These are phyloP conservation scores for Thermochaetoides thermophila DNA, from an alignment of 495 filamentous ascomycete genomes.

Conservation along the genomic window DNA sequence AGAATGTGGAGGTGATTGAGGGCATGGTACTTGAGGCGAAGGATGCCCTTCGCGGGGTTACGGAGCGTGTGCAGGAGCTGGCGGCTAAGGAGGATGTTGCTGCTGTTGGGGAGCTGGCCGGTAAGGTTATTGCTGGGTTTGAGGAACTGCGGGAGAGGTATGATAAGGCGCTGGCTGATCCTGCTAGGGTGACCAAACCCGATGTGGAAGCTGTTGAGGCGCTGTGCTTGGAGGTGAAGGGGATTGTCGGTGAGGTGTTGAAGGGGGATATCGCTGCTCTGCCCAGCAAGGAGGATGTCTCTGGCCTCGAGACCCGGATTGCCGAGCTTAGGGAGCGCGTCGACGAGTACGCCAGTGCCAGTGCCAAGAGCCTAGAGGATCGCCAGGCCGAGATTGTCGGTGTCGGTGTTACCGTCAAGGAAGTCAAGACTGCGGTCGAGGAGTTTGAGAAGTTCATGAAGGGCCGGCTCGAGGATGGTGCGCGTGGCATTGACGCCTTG, in stretches of 20 bases:
- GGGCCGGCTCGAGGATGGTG: constrained; percentile 36
- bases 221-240: constrained; percentile 66
- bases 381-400: constrained; percentile 41
- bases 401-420: constrained; percentile 33
- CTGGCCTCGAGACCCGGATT: constrained; percentile 40
- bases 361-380: constrained; percentile 66
- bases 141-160: constrained; percentile 62
- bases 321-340: constrained; percentile 56
- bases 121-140: constrained; percentile 55
- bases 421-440: constrained; percentile 36
- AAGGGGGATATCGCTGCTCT: constrained; percentile 50
- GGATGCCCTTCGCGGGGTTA: constrained; percentile 46
- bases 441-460: constrained; percentile 34
- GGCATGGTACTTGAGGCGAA: constrained; percentile 51
- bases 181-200: constrained; percentile 56
- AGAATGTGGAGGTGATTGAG: constrained; percentile 60
- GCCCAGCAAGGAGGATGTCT: constrained; percentile 46
- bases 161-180: constrained; percentile 44
- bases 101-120: constrained; percentile 58
- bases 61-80: constrained; percentile 41
- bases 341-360: constrained; percentile 52
- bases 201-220: constrained; percentile 66
- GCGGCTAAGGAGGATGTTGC: constrained; percentile 64
- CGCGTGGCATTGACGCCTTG: constrained; percentile 32
- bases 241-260: constrained; percentile 53